phyloP scores from a whole-genome alignment of 2,329 filamentous ascomycete species.

The Fulvia fulva region DNA sequence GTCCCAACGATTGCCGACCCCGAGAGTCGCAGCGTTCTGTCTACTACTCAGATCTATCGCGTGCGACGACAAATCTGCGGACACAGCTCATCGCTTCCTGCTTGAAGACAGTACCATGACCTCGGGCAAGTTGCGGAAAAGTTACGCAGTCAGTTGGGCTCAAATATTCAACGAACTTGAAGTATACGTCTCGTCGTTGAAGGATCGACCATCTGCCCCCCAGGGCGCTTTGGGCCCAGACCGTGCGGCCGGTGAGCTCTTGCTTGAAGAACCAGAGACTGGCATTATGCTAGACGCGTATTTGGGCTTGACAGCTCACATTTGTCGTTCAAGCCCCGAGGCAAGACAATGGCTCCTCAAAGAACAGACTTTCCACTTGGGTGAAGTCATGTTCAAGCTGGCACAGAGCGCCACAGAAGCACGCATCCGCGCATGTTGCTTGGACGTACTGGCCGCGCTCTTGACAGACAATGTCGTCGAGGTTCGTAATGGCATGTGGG shows the following conservation, averaged over 20 bases:
- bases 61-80: constrained; percentile 75
- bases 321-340: constrained; percentile 68
- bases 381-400: constrained; percentile 71
- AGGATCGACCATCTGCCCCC: constrained; percentile 61
- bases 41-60: constrained; percentile 91
- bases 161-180: constrained; percentile 89
- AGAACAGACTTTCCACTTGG: constrained; percentile 61
- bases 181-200: constrained; percentile 75
- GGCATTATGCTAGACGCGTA: constrained; percentile 97
- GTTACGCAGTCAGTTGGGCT: constrained; percentile 82
- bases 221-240: constrained; percentile 52
- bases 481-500: constrained; percentile 74
- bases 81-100: constrained; percentile 81
- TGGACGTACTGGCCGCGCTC: constrained; percentile 71
- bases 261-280: constrained; percentile 80
- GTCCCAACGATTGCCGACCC: constrained; percentile 90
- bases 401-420: constrained; percentile 72
- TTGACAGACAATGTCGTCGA: constrained; percentile 67
- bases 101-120: constrained; percentile 69
- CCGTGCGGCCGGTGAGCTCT: constrained; percentile 15
- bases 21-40: constrained; percentile 93
- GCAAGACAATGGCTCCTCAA: constrained; percentile 72
- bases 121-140: constrained; percentile 67
- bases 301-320: constrained; percentile 77
- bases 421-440: constrained; percentile 77